Evolutionary conservation across 1,284 basidiomycete genomes (phyloP).

Genomic region (Rhodotorula sp.): DNA sequence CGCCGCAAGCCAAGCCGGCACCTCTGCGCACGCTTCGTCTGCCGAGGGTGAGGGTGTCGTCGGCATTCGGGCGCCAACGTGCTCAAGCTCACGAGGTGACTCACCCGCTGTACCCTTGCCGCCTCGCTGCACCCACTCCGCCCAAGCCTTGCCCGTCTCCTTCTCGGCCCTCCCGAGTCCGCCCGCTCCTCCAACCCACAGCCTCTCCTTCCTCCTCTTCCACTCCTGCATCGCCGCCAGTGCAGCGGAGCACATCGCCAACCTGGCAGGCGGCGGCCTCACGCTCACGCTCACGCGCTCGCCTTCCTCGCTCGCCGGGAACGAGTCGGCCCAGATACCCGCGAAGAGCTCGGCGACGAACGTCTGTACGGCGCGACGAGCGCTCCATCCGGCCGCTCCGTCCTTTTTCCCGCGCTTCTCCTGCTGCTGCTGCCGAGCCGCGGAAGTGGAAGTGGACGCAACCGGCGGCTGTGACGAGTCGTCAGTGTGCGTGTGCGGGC

Average conservation of each 20-base stretch:
- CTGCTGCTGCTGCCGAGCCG: too few species aligned
- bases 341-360: constrained; percentile 19
- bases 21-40: not conserved
- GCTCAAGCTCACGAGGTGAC: too few species aligned
- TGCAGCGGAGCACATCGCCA: constrained; percentile 25
- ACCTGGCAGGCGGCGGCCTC: constrained; percentile 21
- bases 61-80: too few species aligned
- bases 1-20: constrained; percentile 35
- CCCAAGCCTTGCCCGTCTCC: constrained; percentile 21
- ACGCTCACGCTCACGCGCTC: constrained; percentile 11
- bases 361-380: constrained; percentile 13
- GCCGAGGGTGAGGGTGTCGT: not conserved
- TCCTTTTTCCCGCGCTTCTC: not conserved
- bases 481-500: not conserved
- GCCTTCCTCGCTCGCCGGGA: not conserved
- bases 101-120: not conserved
- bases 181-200: constrained; percentile 30
- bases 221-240: constrained; percentile 37
- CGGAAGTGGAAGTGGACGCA: not conserved
- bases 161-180: constrained; percentile 19
- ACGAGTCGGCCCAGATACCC: constrained; percentile 12
- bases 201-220: constrained; percentile 31
- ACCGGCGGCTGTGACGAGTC: too few species aligned
- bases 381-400: constrained; percentile 29
- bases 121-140: constrained; percentile 1